Evolutionary conservation across 2,329 filamentous ascomycete species (phyloP), one percentile per base, ranked within the genome.

Genomic region (Paecilomyces sp.): DNA sequence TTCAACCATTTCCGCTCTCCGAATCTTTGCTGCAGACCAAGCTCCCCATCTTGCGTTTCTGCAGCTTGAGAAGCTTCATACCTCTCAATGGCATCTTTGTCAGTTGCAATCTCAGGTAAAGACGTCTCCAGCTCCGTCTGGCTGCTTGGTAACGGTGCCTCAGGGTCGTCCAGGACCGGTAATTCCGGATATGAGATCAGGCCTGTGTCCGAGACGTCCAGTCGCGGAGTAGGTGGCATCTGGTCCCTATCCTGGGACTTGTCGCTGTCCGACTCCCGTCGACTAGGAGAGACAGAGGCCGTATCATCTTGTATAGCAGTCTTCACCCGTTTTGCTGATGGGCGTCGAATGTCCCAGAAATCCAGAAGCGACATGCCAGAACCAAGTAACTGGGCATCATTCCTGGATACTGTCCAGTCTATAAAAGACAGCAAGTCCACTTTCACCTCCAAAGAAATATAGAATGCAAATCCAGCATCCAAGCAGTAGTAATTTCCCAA

Each of bases 61-160:
- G 83, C 86, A 30, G 83, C 82, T 65, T 84, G 84, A 63, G 87
- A 86, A 1, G 81, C 79, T 74, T 96, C 90, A 68, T 96, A 96
- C 64, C 90, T 85, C 62, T 89, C 82, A 60, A 96, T 90, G 2
- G 91, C 89, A 60, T 89, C 82, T 65, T 87, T 81, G 63, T 89
- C 87, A 2, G 83, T 83, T 64, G 84, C 79, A 1, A 93, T 79
- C 0, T 82, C 80, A 13, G 90, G 90, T 5, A 96, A 77, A 5
- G 87, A 87, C 62, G 81, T 86, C 67, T 92, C 89, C 54, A 92
- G 78, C 58, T 89, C 87, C 12, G 89, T 91, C 64, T 81, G 80
- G 50, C 75, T 76, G 51, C 67, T 72, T 57, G 70, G 61, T 52
- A 70, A 58, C 2, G 62, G 60, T 2, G 65, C 58, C 36, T 65